Evolutionary conservation across 495 filamentous ascomycete species (phyloP), one percentile per base, ranked within the genome.

Genomic region (Talaromyces stipitatus): DNA sequence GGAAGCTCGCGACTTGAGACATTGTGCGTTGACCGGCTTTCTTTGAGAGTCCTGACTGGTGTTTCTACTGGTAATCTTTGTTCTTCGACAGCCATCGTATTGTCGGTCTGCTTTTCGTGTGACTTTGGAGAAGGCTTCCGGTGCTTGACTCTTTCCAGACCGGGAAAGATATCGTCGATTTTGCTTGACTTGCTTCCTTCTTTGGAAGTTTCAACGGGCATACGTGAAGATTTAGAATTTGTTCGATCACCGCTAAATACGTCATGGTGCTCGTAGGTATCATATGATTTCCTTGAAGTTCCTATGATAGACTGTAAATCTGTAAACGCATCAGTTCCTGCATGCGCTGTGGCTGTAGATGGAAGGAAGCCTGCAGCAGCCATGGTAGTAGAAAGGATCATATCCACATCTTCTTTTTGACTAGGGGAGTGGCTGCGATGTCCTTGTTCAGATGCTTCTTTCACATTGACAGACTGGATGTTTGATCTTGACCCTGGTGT

Each of bases 161-260:
- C 62, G 18, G 72, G 74, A 41, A 77, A 75, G 18, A 77, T 62
- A 46, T 60, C 70, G 16, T 70, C 66, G 47, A 77, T 64, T 46
- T 68, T 71, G 62, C 50, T 62, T 50, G 54, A 38, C 24, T 18
- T 43, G 54, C 24, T 45, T 28, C 27, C 38, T 27, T 28, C 36
- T 23, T 26, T 46, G 9, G 54, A 14, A 30, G 36, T 2, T 10
- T 55, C 10, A 4, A 20, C 20, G 14, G 23, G 24, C 23, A 18
- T 54, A 38, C 10, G 11, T 20, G 51, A 33, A 54, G 51, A 9
- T 36, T 38, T 29, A 2, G 16, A 23, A 54, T 26, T 14, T 14
- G n/a, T n/a, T n/a, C n/a, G n/a, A n/a, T 0, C 9, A 23, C 23
- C 50, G 8, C 26, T 54, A 4, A 26, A 26, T 5, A 22, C 18